Base-by-base conservation (phyloP, 176 grass and related monocot species). In the Pontederia crassipes region DNA sequence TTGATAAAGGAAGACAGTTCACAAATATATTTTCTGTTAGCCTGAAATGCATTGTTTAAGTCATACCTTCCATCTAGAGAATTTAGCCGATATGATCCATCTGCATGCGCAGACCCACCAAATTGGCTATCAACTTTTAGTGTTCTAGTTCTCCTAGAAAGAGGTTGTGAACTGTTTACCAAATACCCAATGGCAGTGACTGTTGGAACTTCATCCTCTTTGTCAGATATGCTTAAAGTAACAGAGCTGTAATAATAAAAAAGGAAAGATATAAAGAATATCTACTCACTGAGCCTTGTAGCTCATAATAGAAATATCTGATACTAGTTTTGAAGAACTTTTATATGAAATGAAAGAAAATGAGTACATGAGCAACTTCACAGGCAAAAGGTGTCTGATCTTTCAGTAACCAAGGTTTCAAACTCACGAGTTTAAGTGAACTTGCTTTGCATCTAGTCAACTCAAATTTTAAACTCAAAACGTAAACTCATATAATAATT, bases 61-160 rank as follows among this genome's bases (percentile, higher is more conserved):
- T 50, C 84, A 61, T 97, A 97, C 84, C 78, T 55, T 67, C 66
- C 84, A 81, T 89, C 86, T 80, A 91, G 47, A 73, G 84, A 97
- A 73, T 63, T 79, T 45, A 75, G 73, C 56, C 71, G 83, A 68
- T 68, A 74, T 70, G 76, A 76, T 70, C 87, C 83, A 70, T 83
- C 81, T 64, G 76, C 71, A 67, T 75, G 64, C 12, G 28, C 26
- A 13, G 32, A 12, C 53, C 75, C 65, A 28, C 81, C 67, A 61
- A 82, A 75, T 52, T 81, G 70, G 80, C 68, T 85, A 51, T 88
- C 81, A 67, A 70, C 79, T 85, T 82, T 97, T 59, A 91, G 72
- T 76, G 76, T 81, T 61, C 74, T 81, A 64, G 78, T 82, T 78
- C 76, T 97, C 81, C 87, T 85, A 48, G 92, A 88, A 60, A 83